Conservation (phyloP, 1,139 yeast genomes). For the Trichomonascaceae sp. region DNA sequence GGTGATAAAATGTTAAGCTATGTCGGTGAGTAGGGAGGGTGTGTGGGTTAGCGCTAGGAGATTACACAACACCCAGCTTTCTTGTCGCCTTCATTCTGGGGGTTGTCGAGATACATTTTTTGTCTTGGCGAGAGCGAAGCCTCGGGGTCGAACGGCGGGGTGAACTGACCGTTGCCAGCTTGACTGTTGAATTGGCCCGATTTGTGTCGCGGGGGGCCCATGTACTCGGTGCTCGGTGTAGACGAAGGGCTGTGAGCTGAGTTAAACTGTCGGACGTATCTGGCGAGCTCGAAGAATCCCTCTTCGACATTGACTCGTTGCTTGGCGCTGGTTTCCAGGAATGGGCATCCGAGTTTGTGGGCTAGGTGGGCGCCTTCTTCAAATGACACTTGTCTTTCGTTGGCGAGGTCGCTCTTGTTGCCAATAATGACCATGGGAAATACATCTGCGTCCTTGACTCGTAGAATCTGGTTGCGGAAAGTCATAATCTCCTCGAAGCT, state of each 20-base stretch:
- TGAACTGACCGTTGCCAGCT: too few relatives aligned
- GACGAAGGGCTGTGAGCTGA: slow-evolving; percentile 12
- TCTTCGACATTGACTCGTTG: slow-evolving; percentile 89
- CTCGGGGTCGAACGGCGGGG: too few relatives aligned
- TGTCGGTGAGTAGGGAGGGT: too few relatives aligned
- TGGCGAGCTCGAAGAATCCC: slow-evolving; percentile 66
- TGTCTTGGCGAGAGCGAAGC: too few relatives aligned
- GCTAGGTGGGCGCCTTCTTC: slow-evolving; percentile 77
- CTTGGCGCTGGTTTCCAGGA: slow-evolving; percentile 88
- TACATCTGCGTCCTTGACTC: slow-evolving; percentile 54
- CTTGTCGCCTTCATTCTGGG: neutral
- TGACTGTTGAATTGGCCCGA: too few relatives aligned
- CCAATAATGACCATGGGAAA: slow-evolving; percentile 29
- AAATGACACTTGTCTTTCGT: slow-evolving; percentile 63
- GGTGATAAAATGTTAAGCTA: too few relatives aligned
- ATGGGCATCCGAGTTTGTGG: slow-evolving; percentile 56
- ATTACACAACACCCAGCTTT: neutral
- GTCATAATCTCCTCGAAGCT: slow-evolving; percentile 74
- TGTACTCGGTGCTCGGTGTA: too few relatives aligned
- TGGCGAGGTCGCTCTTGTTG: slow-evolving; percentile 47
- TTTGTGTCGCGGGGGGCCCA: too few relatives aligned
- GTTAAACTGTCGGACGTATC: slow-evolving; percentile 35
- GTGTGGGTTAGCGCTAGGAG: too few relatives aligned
- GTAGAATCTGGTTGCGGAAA: slow-evolving; percentile 73
- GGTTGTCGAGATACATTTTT: neutral